Base-by-base conservation (phyloP, 495 filamentous ascomycete genomes). In the Aspergillus sparsus region DNA sequence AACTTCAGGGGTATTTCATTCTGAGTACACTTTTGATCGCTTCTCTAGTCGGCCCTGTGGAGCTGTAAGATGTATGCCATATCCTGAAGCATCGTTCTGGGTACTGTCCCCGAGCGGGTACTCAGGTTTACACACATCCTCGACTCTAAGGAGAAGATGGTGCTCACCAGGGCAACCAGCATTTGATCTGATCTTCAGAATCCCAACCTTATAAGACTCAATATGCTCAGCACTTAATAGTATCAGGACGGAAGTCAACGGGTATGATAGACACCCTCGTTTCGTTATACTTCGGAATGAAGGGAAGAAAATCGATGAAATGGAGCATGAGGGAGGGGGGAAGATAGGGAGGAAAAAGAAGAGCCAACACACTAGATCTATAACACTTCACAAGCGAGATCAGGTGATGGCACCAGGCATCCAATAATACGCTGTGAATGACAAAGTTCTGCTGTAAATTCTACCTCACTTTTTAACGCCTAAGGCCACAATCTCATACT, bases 41-140 rank as follows among this genome's bases (percentile, higher is more conserved):
- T 7, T 57, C 55, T n/a, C 39, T 57, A 3, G 42, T 49, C 1
- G 44, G 42, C 4, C 15, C 55, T 16, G 15, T 13, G 55, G 1
- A 8, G 13, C 32, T 2, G 7, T 12, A 6, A 6, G 13, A 3
- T 16, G 49, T 2, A 49, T 15, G n/a, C n/a, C n/a, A n/a, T n/a
- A 1, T 49, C 12, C 2, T 32, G 44, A 5, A 55, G 52, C 36
- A 44, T 33, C 1, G 52, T 55, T 10, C 41, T n/a, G 16, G 6
- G 37, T 5, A 2, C 2, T 12, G 31, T 45, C 8, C 10, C 52
- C 52, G 15, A 55, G 15, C 10, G 52, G 52, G 18, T 55, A 55
- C 52, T 44, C 52, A 5, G 52, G 52, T 35, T 55, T 55, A 2
- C 35, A 44, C 2, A 55, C 18, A 32, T 55, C 36, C 12, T 55